phyloP scores from a whole-genome alignment of 768 basidiomycete genomes.

The Hydnomerulius pinastri region DNA sequence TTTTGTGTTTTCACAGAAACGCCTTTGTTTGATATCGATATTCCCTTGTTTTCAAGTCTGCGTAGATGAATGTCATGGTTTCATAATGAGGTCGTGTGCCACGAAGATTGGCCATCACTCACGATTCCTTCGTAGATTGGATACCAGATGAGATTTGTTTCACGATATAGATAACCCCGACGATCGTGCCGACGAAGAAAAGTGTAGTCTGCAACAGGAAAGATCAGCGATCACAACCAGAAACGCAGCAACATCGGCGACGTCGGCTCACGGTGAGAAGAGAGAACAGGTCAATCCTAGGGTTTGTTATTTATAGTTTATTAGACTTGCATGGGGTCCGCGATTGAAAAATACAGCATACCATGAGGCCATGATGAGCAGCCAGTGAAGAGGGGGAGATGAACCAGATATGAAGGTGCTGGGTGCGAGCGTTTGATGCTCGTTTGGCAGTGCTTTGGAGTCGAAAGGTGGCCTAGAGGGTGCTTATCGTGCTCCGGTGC shows the following conservation, averaged over 20 bases:
- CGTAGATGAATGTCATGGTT: no score
- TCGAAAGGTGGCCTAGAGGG: no score
- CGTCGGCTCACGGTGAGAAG: slow-evolving; percentile 37
- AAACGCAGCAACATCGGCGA: neutral
- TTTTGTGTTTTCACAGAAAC: slow-evolving; percentile 66
- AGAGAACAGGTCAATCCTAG: slow-evolving; percentile 46
- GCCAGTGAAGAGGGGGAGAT: neutral
- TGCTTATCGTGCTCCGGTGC: no score
- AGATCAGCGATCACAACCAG: neutral
- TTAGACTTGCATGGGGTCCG: neutral
- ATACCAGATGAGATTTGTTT: slow-evolving; percentile 43
- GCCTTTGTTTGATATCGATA: slow-evolving; percentile 58
- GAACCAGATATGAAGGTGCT: neutral
- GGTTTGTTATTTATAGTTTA: neutral
- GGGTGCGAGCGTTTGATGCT: neutral
- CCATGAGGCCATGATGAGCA: slow-evolving; percentile 20
- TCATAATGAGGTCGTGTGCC: no score
- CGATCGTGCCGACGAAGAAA: slow-evolving; percentile 47
- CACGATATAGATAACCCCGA: slow-evolving; percentile 41
- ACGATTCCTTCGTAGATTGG: slow-evolving; percentile 58
- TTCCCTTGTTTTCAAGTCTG: slow-evolving; percentile 59
- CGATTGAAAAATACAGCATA: neutral
- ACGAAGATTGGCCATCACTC: no score
- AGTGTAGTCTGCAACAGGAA: slow-evolving; percentile 44
- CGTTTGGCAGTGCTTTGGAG: neutral